A percentile compares a stretch with the other conserved stretches of the same genome.
Evolutionary conservation across 306 rosid species (phyloP).

Genomic region (Cicer bijugum): DNA sequence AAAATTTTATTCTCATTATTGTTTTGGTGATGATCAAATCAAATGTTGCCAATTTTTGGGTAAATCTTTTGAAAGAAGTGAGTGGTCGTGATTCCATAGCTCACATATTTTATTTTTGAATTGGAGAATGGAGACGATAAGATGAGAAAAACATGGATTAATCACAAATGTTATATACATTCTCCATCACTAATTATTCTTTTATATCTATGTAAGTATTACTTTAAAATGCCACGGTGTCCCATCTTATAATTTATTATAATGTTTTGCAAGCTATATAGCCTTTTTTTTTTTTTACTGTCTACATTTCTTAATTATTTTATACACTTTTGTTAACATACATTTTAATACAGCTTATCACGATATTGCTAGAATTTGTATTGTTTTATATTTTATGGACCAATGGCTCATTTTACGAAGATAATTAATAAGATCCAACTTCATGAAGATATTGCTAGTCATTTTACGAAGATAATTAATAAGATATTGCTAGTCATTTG

Average conservation of each 20-base stretch:
- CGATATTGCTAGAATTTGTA: too few relatives aligned
- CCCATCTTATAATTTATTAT: neutral
- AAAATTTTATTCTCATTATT: constrained; percentile 30
- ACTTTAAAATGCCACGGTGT: neutral
- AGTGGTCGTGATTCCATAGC: constrained; percentile 59
- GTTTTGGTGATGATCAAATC: constrained; percentile 22
- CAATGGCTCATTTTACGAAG: too few relatives aligned
- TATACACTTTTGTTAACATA: neutral
- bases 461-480: too few relatives aligned
- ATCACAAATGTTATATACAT: constrained; percentile 41
- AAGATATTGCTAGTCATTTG: too few relatives aligned
- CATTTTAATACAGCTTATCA: neutral
- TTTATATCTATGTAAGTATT: neutral
- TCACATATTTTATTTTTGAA: constrained; percentile 35
- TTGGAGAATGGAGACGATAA: neutral
- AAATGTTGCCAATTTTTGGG: constrained; percentile 40
- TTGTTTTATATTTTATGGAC: too few relatives aligned
- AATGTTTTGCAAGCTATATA: neutral
- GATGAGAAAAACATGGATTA: constrained; percentile 42
- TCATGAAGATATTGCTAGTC: too few relatives aligned
- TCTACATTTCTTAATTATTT: neutral
- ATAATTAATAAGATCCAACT: too few relatives aligned
- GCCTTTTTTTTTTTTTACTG: neutral
- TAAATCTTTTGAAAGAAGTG: constrained; percentile 36
- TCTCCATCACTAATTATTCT: constrained; percentile 34